Percentiles rank a stretch among this genome's conserved stretches.
Conservation (phyloP, 2,329 filamentous ascomycete species). For the Arachnomyces sp. region DNA sequence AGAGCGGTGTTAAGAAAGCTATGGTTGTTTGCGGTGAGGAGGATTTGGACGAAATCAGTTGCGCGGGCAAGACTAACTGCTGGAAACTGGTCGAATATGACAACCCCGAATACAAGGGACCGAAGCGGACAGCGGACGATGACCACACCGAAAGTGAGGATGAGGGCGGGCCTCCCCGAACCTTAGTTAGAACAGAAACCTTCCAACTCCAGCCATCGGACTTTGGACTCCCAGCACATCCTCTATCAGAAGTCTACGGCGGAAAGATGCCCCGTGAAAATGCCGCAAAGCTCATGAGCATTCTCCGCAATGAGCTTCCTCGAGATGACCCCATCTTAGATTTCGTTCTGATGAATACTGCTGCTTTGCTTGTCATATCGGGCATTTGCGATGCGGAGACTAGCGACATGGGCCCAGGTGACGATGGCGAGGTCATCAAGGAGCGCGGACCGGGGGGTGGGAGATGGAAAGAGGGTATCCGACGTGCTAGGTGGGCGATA, state of each 20-base stretch:
- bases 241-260: conserved; percentile 68
- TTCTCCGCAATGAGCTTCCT: conserved; percentile 64
- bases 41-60: conserved; percentile 91
- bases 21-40: conserved; percentile 89
- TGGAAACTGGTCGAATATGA: conserved; percentile 62
- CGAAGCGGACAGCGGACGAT: conserved; percentile 17
- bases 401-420: conserved; percentile 69
- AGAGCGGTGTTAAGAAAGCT: conserved; percentile 71
- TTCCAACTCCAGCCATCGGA: conserved; percentile 76
- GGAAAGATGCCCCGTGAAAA: conserved; percentile 83
- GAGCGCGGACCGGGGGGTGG: conserved; percentile 79
- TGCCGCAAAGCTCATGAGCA: conserved; percentile 68
- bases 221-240: conserved; percentile 71
- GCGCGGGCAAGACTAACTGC: conserved; percentile 78
- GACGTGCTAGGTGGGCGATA: conserved; percentile 79
- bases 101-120: conserved; percentile 35
- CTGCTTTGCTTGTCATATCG: conserved; percentile 74
- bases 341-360: conserved; percentile 91
- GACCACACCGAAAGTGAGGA: conserved; percentile 30
- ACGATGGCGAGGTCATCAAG: conserved; percentile 69
- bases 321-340: conserved; percentile 77
- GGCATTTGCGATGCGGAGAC: conserved; percentile 78
- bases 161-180: conserved; percentile 32
- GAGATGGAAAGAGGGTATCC: conserved; percentile 90
- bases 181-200: conserved; percentile 55